These are phyloP conservation scores for Limonium bicolor DNA, from an alignment of 148 eudicot species.

Conservation along the genomic window DNA sequence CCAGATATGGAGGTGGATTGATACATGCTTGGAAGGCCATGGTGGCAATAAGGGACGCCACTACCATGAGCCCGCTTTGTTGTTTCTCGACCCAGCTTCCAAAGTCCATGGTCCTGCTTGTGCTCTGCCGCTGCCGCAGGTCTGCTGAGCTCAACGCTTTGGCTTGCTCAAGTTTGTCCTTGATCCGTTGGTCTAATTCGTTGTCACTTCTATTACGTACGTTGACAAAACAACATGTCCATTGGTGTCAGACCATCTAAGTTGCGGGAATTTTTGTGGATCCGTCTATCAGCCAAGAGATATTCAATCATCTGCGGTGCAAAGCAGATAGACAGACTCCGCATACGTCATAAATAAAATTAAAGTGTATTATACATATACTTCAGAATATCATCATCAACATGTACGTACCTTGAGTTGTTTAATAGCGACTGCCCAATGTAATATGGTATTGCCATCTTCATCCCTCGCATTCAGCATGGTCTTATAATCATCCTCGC, in stretches of 20 bases:
- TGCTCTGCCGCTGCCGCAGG: background rate
- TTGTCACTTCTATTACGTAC: background rate
- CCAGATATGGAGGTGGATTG: slow-evolving; percentile 16
- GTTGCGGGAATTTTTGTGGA: slow-evolving; percentile 3
- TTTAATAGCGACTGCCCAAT: slow-evolving; percentile 8
- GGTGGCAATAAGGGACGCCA: slow-evolving; percentile 1
- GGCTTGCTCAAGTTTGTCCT: background rate
- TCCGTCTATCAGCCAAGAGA: background rate
- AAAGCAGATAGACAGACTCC: no score
- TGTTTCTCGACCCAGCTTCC: background rate
- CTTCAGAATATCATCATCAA: no score
- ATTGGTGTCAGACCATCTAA: slow-evolving; percentile 4
- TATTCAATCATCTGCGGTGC: slow-evolving; percentile 4
- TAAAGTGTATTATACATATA: background rate
- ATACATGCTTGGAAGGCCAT: slow-evolving; percentile 13
- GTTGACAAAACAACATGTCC: background rate
- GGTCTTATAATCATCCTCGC: background rate
- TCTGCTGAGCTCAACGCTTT: background rate
- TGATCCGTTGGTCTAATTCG: background rate
- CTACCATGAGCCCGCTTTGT: background rate
- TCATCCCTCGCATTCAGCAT: slow-evolving; percentile 3
- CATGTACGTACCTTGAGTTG: background rate
- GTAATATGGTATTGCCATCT: slow-evolving; percentile 13
- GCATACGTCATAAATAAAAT: background rate
- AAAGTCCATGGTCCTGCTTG: slow-evolving; percentile 3